Evolutionary conservation across 2,329 filamentous ascomycete species (phyloP), one percentile per base, ranked within the genome.

Genomic region (Macroventuria anomochaeta): DNA sequence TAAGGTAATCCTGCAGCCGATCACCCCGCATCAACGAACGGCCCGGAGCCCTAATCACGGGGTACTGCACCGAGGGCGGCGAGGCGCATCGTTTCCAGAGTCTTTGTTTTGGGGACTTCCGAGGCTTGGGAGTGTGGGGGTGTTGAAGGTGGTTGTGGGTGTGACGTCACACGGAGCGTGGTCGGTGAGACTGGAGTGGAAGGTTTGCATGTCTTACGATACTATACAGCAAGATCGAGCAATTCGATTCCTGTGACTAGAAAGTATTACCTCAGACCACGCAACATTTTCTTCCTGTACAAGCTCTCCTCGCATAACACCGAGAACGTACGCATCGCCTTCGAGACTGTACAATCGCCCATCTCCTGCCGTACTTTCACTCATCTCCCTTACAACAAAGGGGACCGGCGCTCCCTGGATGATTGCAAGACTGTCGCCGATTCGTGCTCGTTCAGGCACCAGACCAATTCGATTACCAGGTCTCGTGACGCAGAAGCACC

Each of bases 11-110:
- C 60, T 48, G 7, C 3, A 38, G 57, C 37, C 40, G 44, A 66
- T 64, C 62, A 61, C 65, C 64, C 65, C 62, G 62, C 62, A 63
- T 42, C 18, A 10, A 34, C 11, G 38, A 54, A 46, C 34, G 40
- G 49, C 7, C 28, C 44, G 28, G n/a, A 23, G 34, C 17, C 13
- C 10, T 17, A 17, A 32, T 50, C 57, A 61, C 59, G 62, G 63
- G 62, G 62, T 62, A 64, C 25, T 47, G 33, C 28, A 43, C 29
- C 28, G 25, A 38, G 26, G 39, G 15, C 21, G 18, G 31, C 8
- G 11, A 36, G n/a, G n/a, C 13, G 33, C 34, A 21, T 37, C 17
- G 2, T 33, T 21, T 38, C 28, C 33, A 28, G 40, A 15, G 20
- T 33, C 11, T 15, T 26, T 11, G 5, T 18, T 21, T 15, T 33